phyloP scores from a whole-genome alignment of 371 early-diverging fungal genomes.

The Rhizopus delemar region DNA sequence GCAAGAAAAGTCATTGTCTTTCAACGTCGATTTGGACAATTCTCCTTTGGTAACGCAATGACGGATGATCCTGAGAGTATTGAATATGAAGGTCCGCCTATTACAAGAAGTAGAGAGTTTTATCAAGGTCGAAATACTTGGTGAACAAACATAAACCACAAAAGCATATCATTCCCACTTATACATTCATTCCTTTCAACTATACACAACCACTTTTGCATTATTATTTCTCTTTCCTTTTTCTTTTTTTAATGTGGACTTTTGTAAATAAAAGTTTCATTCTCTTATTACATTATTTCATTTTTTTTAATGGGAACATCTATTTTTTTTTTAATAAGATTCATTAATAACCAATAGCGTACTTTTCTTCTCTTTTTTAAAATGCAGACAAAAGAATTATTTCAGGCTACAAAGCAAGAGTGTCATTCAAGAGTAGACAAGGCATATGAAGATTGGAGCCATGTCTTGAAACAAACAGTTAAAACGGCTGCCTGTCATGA shows the following conservation, averaged over 20 bases:
- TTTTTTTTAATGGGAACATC: background rate
- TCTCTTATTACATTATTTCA: no score
- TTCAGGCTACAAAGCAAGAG: conserved; percentile 28
- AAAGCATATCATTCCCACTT: conserved; percentile 1
- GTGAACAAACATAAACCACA: background rate
- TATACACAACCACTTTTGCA: background rate
- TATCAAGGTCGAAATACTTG: conserved; percentile 4
- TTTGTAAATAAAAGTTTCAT: background rate
- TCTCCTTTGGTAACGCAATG: conserved; percentile 18
- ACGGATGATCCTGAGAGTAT: conserved; percentile 6
- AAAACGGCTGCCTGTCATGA: conserved; percentile 17
- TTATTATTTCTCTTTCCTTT: background rate
- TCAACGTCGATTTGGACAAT: conserved; percentile 44
- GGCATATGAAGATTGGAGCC: conserved; percentile 32
- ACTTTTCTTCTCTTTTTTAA: background rate
- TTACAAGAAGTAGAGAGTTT: conserved; percentile 8
- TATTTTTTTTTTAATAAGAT: background rate
- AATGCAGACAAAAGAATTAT: background rate
- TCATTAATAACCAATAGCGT: background rate
- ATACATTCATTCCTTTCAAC: background rate
- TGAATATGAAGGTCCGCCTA: conserved; percentile 7
- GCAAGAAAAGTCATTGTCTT: conserved; percentile 44
- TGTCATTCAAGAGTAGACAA: conserved; percentile 31
- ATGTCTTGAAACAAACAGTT: conserved; percentile 20
- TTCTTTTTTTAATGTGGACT: background rate